These are phyloP conservation scores for Coprinellus aureogranulatus DNA, from an alignment of 768 basidiomycete species.

Conservation along the genomic window DNA sequence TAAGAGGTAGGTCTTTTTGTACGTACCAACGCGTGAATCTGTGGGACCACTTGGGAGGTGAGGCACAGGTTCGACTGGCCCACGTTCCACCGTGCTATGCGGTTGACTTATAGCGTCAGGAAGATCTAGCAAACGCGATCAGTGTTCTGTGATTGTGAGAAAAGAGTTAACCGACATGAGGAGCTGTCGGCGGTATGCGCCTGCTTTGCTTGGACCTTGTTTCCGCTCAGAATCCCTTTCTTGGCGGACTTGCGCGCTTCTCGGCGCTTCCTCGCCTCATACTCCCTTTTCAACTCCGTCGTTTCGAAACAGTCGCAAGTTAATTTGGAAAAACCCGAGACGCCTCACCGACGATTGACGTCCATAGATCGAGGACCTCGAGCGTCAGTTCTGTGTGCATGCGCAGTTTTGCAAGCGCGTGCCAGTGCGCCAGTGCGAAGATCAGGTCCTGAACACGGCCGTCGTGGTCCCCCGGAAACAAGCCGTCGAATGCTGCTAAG, in stretches of 20 bases:
- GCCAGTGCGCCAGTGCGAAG: slow-evolving; percentile 29
- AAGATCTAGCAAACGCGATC: no score
- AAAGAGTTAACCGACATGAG: no score
- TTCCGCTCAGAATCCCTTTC: background rate
- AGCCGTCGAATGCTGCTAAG: slow-evolving; percentile 35
- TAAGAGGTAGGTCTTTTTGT: background rate
- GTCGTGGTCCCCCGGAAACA: slow-evolving; percentile 24
- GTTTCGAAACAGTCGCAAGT: slow-evolving; percentile 28
- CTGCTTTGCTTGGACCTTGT: background rate
- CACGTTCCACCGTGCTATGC: no score
- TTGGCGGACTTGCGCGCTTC: background rate
- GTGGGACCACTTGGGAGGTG: no score
- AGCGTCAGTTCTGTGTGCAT: slow-evolving; percentile 29
- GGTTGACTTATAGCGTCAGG: no score
- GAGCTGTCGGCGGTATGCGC: no score
- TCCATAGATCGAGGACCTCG: slow-evolving; percentile 20
- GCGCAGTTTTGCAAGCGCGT: slow-evolving; percentile 30
- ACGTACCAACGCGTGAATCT: no score
- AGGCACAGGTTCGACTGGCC: no score
- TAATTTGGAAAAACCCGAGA: slow-evolving; percentile 28
- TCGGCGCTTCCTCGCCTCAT: slow-evolving; percentile 24
- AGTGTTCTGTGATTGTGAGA: no score
- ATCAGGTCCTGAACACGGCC: slow-evolving; percentile 23
- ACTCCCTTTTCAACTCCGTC: slow-evolving; percentile 37
- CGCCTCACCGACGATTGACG: slow-evolving; percentile 23